Base-by-base conservation (phyloP, 2,329 filamentous ascomycete genomes). In the Macrophomina phaseolina region DNA sequence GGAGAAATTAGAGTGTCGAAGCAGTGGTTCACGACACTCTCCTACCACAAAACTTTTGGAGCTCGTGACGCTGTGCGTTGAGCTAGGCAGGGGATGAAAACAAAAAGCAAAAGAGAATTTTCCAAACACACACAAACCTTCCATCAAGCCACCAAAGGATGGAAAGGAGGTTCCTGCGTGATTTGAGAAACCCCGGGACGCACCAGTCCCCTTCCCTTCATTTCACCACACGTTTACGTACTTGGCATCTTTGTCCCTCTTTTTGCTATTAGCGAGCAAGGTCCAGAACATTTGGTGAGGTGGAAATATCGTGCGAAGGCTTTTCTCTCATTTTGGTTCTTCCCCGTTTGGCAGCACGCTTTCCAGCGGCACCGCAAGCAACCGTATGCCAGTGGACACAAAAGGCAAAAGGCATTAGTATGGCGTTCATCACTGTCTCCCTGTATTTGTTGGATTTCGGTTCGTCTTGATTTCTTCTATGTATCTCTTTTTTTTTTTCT, bases 31-130 rank as follows among this genome's bases (percentile, higher is more conserved):
- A n/a, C 9, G 14, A 18, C 34, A 40, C 5, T 38, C 51, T 18
- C 32, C 16, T 18, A 16, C 23, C 45, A 32, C 6, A 23, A 40
- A 64, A 64, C 23, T 52, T 18, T 64, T 40, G 58, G 34, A 16
- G 58, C 58, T 62, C 58, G n/a, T 48, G 58, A 34, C 58, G 58
- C 58, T 62, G 58, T 38, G 58, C 58, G 58, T 62, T 40, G 58
- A 49, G 58, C 58, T 61, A 48, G 58, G 42, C 58, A 62, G 40
- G 58, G 58, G 30, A 40, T 38, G 45, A 36, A 28, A 38, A 28
- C 18, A 11, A 38, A 28, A 36, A 11, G 14, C 28, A 28, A 42
- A 48, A 45, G 42, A 61, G 11, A 32, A 51, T 34, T 48, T 38
- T 28, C 52, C n/a, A 55, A 55, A 36, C 32, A 55, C 34, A 23